phyloP scores from a whole-genome alignment of 2,329 filamentous ascomycete genomes.

The Colletotrichum cereale region DNA sequence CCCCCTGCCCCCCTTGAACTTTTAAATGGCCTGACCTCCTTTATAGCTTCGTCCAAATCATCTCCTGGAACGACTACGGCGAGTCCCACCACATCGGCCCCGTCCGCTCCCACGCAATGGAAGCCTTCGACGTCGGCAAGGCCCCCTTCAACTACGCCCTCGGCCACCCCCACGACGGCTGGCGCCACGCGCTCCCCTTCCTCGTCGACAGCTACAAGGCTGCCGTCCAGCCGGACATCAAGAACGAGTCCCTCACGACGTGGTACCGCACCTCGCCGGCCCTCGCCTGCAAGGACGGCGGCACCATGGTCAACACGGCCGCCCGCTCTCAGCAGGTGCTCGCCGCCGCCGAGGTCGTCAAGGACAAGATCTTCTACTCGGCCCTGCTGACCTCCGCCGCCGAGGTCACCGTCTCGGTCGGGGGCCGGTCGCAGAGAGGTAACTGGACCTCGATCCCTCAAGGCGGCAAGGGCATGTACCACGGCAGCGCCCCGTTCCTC shows the following conservation, averaged over 20 bases:
- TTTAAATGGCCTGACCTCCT: conserved; percentile 46
- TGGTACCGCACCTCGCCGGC: conserved; percentile 52
- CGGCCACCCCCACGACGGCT: conserved; percentile 63
- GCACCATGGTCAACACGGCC: conserved; percentile 48
- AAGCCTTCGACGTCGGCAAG: conserved; percentile 42
- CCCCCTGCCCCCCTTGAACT: not conserved
- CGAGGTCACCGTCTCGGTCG: conserved; percentile 46
- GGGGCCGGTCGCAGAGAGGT: conserved; percentile 42
- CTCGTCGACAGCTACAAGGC: conserved; percentile 64
- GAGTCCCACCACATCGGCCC: conserved; percentile 68
- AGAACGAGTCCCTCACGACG: conserved; percentile 46
- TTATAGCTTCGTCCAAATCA: conserved; percentile 60
- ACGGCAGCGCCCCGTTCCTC: conserved; percentile 46
- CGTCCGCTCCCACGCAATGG: conserved; percentile 51
- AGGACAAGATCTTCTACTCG: conserved; percentile 45
- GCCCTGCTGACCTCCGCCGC: conserved; percentile 44
- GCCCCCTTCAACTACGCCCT: conserved; percentile 62
- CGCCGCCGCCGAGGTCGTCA: conserved; percentile 40
- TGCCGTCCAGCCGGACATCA: conserved; percentile 46
- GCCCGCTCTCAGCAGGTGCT: conserved; percentile 44
- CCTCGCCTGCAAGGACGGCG: conserved; percentile 46
- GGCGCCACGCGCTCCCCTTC: conserved; percentile 62
- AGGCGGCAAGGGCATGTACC: conserved; percentile 47
- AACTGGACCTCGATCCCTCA: conserved; percentile 23
- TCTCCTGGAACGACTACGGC: conserved; percentile 68